Evolutionary conservation across 2,329 filamentous ascomycete genomes (phyloP), one percentile per base, ranked within the genome.

Genomic region (Hypomyces rosellus): DNA sequence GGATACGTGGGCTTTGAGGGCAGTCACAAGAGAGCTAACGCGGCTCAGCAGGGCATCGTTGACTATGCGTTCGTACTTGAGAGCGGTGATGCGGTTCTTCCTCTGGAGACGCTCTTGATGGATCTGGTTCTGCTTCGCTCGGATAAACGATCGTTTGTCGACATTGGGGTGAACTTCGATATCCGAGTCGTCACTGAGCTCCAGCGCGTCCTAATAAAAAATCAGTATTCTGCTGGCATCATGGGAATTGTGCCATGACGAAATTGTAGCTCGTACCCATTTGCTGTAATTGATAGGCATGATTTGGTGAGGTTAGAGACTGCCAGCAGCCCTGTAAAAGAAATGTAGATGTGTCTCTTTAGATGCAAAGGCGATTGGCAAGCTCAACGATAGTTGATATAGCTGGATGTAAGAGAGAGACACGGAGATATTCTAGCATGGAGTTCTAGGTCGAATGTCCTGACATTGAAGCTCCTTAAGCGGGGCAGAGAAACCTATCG

Each of bases 151-250:
- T 46, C 86, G 83, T 71, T 99, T 99, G 74, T 99, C 93, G 67
- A 99, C 93, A 67, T 99, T 99, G 54, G 93, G 93, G 70, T 99
- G 93, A 46, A 97, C 93, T 73, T 99, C 93, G 62, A 99, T 85
- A 64, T 99, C 93, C 46, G 90, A 96, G 72, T 99, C 93, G 71
- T 99, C 93, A 64, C 89, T 96, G 65, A 99, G 84, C 82, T 99
- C 93, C 65, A 99, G 81, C 53, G 87, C 85, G 67, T 97, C 88
- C 85, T 88, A 54, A 12, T 41, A 3, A 46, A 46, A 46, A 48
- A 33, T 34, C 37, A 5, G 30, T 53, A 14, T 6, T 30, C 34
- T 16, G 34, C 15, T 15, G n/a, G 34, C 34, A 18, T n/a, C 4
- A 8, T 25, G 34, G 12, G 18, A 36, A 25, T 18, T 42, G 18